Evolutionary conservation across 2,329 filamentous ascomycete genomes (phyloP).

Genomic region (Pseudogymnoascus sp.): DNA sequence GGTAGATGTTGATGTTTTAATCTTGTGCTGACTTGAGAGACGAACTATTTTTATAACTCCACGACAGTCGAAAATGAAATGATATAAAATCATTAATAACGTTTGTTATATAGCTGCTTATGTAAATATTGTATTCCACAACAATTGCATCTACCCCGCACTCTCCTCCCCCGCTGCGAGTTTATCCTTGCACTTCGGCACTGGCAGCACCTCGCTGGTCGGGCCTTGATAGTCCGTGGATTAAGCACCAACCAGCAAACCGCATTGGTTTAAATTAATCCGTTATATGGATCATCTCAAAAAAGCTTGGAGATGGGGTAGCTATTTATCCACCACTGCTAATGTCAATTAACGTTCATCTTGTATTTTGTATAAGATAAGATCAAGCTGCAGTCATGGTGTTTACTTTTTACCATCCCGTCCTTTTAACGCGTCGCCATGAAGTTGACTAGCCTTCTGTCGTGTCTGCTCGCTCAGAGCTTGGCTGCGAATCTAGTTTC

Average conservation of each 20-base stretch:
- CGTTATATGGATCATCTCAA: conserved; percentile 1
- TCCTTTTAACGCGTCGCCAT: not conserved
- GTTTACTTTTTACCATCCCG: not conserved
- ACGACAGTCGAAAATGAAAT: not conserved
- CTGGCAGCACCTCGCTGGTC: not conserved
- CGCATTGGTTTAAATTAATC: not conserved
- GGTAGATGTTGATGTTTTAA: not conserved
- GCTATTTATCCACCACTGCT: conserved; percentile 7
- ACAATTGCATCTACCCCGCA: not conserved
- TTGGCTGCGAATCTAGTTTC: not conserved
- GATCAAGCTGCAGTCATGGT: not conserved
- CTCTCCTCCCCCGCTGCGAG: not conserved
- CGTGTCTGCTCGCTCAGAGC: conserved; percentile 3
- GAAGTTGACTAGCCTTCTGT: not conserved
- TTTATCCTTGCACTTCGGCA: not conserved
- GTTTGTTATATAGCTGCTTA: not conserved
- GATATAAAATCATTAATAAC: not conserved
- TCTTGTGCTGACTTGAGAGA: not conserved
- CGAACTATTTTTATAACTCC: not conserved
- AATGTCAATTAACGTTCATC: not conserved
- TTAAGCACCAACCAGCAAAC: not conserved
- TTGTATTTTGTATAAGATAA: conserved; percentile 1
- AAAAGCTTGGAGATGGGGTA: not conserved
- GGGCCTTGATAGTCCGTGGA: not conserved
- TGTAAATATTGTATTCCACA: not conserved